Evolutionary conservation across 2,329 filamentous ascomycete genomes (phyloP), one percentile per base, ranked within the genome.

Genomic region (Penicillium sp.): DNA sequence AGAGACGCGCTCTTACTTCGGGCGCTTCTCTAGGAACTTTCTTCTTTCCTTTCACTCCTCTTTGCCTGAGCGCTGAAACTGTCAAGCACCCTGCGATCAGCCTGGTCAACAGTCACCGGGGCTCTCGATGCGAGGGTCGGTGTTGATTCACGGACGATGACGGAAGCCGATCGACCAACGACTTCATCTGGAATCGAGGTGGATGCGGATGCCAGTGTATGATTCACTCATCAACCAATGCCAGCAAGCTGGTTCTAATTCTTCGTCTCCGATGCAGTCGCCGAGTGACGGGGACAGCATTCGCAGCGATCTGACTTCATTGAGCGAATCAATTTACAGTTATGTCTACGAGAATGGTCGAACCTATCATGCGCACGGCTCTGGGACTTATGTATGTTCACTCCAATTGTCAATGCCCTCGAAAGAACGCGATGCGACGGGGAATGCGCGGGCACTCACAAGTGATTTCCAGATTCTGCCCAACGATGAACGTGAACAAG

Each of bases 281-380:
- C 61, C 59, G 1, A 58, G 45, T 11, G 65, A 67, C 25, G 52
- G 55, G 6, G 61, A 66, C 22, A 65, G 65, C 30, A 46, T 67
- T 40, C 56, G 63, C 6, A 68, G 62, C 49, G 65, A 68, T 22
- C 26, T 66, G 59, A 65, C 66, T 7, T 70, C 68, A 25, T 45
- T 70, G 16, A 57, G 62, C 7, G 64, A 64, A 22, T 68, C 65
- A 0, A 49, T 68, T 6, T 63, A 59, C 28, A 65, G 60, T 19
- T 66, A 68, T 46, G 60, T 68, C 11, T 70, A 70, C 54, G 72
- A 74, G 56, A 73, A 76, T 55, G 73, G 73, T n/a, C 68, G 73
- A 2, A 70, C 67, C 16, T 76, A 76, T 57, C 72, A 73, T 55
- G 67, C 70, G n/a, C 74, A 67, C 55, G 69, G 69, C n/a, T 55